Evolutionary conservation across 2,329 filamentous ascomycete species (phyloP), one percentile per base, ranked within the genome.

Genomic region (Aotearoamyces nothofagi): DNA sequence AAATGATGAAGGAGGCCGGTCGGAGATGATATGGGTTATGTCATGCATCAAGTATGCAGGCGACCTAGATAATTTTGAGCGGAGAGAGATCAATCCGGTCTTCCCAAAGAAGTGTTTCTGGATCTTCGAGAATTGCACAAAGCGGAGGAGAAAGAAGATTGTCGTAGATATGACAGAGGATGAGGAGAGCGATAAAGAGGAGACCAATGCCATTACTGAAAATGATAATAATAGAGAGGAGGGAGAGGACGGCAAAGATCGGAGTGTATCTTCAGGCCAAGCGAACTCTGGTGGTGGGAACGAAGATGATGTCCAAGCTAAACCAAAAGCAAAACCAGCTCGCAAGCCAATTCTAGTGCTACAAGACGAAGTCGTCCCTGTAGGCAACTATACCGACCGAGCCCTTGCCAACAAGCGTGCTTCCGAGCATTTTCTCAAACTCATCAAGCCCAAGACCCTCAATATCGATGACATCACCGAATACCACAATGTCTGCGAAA

Each of bases 381-480:
- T 22, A 8, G 19, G 19, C n/a, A 22, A 7, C 12, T 25, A 25
- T 25, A 25, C 7, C 13, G 12, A 8, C 13, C 23, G 23, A 25
- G 12, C 8, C 8, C 13, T 25, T 8, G 23, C 23, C 9, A 25
- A 25, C 23, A 7, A 25, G 9, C 23, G 23, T 14, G 23, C 23
- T 7, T 7, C 23, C 7, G 12, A 9, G 9, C 8, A 9, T 7
- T 25, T 25, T 15, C 13, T 25, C 11, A 42, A 47, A 15, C 20
- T 39, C 11, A 55, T 53, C 17, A 40, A 40, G 26, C 35, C 44
- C 3, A 50, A 51, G 29, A 37, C 31, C 5, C 29, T 10, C 6
- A 20, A 14, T 27, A 25, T 25, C 23, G 23, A 25, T 25, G 7
- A 9, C 7, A n/a, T 20, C 19, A 7, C 7, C 8, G 8, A 20